A percentile compares a stretch with the other conserved stretches of the same genome.
phyloP scores from a whole-genome alignment of 495 filamentous ascomycete species.

The Aspergillus diversus region DNA sequence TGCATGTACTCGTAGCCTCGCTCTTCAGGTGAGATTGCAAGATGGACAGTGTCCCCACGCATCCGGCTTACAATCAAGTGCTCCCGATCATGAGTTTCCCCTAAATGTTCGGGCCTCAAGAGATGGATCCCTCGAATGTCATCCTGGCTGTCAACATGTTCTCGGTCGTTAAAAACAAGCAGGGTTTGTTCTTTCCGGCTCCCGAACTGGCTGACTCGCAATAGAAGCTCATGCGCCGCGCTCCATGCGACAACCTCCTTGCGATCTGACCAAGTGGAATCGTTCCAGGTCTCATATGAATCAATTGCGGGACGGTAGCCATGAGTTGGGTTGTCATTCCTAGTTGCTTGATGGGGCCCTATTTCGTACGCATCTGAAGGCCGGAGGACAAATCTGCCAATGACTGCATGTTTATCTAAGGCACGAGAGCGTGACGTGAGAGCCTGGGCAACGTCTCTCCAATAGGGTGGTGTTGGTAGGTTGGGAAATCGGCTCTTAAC shows the following conservation, averaged over 20 bases:
- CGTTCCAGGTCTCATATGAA: conserved; percentile 60
- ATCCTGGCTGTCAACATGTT: conserved; percentile 59
- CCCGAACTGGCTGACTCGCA: conserved; percentile 46
- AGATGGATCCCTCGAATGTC: conserved; percentile 65
- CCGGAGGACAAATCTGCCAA: conserved; percentile 58
- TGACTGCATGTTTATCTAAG: conserved; percentile 60
- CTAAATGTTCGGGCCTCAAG: conserved; percentile 44
- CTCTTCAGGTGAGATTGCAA: conserved; percentile 35
- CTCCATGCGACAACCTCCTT: conserved; percentile 64
- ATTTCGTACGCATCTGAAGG: conserved; percentile 33
- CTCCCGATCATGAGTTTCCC: conserved; percentile 31
- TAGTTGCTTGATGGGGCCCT: conserved; percentile 32
- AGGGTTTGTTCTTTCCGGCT: conserved; percentile 37
- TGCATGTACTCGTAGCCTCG: conserved; percentile 35
- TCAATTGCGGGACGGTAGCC: conserved; percentile 66
- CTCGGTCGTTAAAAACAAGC: conserved; percentile 55
- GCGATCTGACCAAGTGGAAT: conserved; percentile 53
- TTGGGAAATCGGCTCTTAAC: conserved; percentile 56
- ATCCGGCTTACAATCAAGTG: conserved; percentile 47
- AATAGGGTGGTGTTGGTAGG: conserved; percentile 44
- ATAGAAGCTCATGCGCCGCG: conserved; percentile 59
- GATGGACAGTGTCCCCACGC: conserved; percentile 43
- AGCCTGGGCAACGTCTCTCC: conserved; percentile 57
- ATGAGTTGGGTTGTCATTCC: conserved; percentile 59
- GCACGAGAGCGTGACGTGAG: conserved; percentile 63